These are phyloP conservation scores for Wallacemonas sp. DNA, from an alignment of 208 protist genomes.

Conservation along the genomic window DNA sequence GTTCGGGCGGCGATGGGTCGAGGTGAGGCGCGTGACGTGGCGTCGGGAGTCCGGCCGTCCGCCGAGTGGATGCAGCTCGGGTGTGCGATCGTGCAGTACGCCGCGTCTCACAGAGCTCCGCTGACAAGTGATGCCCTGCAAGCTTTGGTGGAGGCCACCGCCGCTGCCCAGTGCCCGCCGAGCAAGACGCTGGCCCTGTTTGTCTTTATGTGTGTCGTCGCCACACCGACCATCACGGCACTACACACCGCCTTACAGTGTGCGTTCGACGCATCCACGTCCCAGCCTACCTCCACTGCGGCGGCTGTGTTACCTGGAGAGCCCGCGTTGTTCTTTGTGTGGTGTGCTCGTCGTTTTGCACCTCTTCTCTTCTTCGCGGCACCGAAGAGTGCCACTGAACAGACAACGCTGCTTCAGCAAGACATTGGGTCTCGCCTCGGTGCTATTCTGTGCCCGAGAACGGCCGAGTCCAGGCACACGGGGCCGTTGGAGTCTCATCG, in stretches of 20 bases:
- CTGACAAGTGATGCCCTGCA: slow-evolving; percentile 16
- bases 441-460: not conserved
- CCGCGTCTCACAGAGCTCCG: slow-evolving; percentile 40
- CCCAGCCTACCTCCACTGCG: slow-evolving; percentile 20
- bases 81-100: slow-evolving; percentile 72
- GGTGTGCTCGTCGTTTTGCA: slow-evolving; percentile 43
- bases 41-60: too few species aligned
- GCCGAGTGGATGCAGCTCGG: not conserved
- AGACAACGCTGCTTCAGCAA: not conserved
- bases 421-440: not conserved
- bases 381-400: not conserved
- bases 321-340: slow-evolving; percentile 35
- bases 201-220: slow-evolving; percentile 69
- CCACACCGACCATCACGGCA: slow-evolving; percentile 51
- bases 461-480: too few species aligned
- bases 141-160: not conserved
- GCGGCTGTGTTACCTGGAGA: not conserved
- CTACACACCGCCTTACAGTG: slow-evolving; percentile 13
- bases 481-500: not conserved
- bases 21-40: too few species aligned
- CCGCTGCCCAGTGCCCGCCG: not conserved
- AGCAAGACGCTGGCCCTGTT: slow-evolving; percentile 27
- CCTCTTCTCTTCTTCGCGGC: not conserved
- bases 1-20: too few species aligned
- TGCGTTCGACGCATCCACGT: slow-evolving; percentile 5